Conservation (phyloP, 1,284 basidiomycete species). For the Malassezia yamatoensis region DNA sequence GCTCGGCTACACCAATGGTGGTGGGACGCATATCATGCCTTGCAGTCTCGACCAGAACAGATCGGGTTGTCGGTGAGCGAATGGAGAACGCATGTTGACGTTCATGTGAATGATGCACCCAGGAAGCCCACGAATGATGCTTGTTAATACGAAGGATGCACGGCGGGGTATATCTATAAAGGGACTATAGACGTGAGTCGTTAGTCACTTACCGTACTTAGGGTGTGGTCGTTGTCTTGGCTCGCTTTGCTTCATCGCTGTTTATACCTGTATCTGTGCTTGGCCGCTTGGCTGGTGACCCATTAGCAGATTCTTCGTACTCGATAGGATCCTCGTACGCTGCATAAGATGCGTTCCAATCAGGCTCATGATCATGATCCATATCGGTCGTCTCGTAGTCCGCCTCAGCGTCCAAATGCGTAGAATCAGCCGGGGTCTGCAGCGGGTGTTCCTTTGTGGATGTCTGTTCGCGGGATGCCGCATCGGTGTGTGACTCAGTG, state of each 20-base stretch:
- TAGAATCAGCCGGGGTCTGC: too few species aligned
- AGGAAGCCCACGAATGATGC: neutral
- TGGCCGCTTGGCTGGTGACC: neutral
- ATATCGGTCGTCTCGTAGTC: slow-evolving; percentile 1
- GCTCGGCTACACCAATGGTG: slow-evolving; percentile 31
- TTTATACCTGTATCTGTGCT: neutral
- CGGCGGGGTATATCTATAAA: slow-evolving; percentile 2
- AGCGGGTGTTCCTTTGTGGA: too few species aligned
- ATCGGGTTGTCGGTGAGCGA: slow-evolving; percentile 1
- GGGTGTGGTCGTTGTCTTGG: neutral
- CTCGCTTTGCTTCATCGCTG: neutral
- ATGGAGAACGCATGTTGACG: neutral
- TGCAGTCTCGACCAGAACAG: neutral
- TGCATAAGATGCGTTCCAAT: neutral
- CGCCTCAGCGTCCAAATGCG: neutral
- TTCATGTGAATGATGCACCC: slow-evolving; percentile 4
- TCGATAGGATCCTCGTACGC: neutral
- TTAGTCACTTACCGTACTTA: neutral
- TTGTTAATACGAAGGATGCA: neutral
- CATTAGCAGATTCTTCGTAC: neutral
- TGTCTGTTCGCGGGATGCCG: too few species aligned
- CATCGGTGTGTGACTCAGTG: too few species aligned
- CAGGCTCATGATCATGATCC: neutral
- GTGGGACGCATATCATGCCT: slow-evolving; percentile 26
- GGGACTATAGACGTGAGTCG: neutral